Evolutionary conservation across 768 basidiomycete species (phyloP).

Genomic region (Dacryopinax spathularia): DNA sequence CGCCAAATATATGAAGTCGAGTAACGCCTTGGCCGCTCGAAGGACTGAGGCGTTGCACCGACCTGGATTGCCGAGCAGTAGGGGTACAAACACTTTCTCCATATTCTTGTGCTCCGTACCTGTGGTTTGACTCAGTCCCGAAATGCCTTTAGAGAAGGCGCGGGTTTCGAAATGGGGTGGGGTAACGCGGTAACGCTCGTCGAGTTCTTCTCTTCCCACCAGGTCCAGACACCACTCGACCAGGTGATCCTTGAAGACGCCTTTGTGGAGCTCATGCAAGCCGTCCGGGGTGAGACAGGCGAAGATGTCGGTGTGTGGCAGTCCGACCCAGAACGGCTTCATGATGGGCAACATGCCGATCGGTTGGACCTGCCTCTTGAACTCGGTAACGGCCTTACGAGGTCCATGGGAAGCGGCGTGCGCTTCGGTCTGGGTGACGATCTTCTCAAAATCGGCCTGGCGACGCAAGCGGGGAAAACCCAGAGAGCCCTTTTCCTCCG

Average conservation of each 20-base stretch:
- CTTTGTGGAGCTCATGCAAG: constrained; percentile 38
- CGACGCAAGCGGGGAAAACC: no score
- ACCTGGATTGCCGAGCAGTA: constrained; percentile 23
- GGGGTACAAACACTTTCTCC: constrained; percentile 27
- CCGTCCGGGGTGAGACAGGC: constrained; percentile 27
- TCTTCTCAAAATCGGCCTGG: no score
- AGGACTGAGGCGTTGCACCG: constrained; percentile 14
- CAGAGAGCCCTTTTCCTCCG: constrained; percentile 11
- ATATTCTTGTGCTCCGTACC: constrained; percentile 15
- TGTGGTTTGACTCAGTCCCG: neutral
- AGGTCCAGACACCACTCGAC: constrained; percentile 23
- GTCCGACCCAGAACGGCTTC: constrained; percentile 30
- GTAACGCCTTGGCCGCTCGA: constrained; percentile 16
- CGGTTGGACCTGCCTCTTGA: no score
- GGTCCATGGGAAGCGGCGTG: no score
- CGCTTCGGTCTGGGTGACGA: no score
- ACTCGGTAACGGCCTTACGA: no score
- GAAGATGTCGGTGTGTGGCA: constrained; percentile 32
- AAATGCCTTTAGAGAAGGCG: constrained; percentile 7
- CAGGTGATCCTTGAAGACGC: constrained; percentile 34
- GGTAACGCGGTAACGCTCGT: constrained; percentile 13
- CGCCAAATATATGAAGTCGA: constrained; percentile 27
- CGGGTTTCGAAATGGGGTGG: constrained; percentile 9
- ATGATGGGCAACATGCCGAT: constrained; percentile 10
- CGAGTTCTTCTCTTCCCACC: constrained; percentile 11